Evolutionary conservation across 1,139 yeast species (phyloP).

Genomic region (Yamadazyma dendronema): DNA sequence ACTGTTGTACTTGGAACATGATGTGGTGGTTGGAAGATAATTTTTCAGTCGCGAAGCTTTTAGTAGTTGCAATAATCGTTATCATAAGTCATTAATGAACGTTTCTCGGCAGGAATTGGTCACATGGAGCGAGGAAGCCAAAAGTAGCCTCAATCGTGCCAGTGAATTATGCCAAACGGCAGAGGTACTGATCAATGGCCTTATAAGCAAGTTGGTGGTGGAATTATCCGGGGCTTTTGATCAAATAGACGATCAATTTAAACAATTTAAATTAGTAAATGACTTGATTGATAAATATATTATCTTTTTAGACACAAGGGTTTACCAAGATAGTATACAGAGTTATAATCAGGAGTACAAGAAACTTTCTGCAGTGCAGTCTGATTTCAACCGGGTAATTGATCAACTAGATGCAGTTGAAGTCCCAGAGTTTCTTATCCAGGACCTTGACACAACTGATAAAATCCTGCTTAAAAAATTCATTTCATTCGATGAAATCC

Average conservation of each 20-base stretch:
- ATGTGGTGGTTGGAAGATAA: neutral
- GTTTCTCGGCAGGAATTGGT: neutral
- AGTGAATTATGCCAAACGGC: slow-evolving; percentile 34
- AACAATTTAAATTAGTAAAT: slow-evolving; percentile 17
- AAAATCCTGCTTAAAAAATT: slow-evolving; percentile 26
- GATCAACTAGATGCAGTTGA: slow-evolving; percentile 21
- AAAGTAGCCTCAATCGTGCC: slow-evolving; percentile 27
- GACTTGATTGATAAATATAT: slow-evolving; percentile 14
- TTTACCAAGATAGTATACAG: slow-evolving; percentile 13
- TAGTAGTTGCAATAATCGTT: neutral
- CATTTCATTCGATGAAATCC: slow-evolving; percentile 36
- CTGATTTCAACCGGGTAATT: slow-evolving; percentile 26
- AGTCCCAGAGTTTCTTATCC: slow-evolving; percentile 28
- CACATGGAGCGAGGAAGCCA: slow-evolving; percentile 8
- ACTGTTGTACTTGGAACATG: slow-evolving; percentile 8
- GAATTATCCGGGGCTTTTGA: slow-evolving; percentile 22
- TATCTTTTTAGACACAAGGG: slow-evolving; percentile 10
- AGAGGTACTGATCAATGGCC: slow-evolving; percentile 20
- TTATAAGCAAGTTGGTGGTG: slow-evolving; percentile 13
- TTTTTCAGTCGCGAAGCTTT: neutral
- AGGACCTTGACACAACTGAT: slow-evolving; percentile 3
- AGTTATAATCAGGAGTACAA: slow-evolving; percentile 14
- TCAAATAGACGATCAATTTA: slow-evolving; percentile 22
- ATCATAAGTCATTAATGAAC: neutral
- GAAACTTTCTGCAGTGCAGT: slow-evolving; percentile 22